Base-by-base conservation (phyloP, 441 rosid genomes). In the Biscutella laevigata region DNA sequence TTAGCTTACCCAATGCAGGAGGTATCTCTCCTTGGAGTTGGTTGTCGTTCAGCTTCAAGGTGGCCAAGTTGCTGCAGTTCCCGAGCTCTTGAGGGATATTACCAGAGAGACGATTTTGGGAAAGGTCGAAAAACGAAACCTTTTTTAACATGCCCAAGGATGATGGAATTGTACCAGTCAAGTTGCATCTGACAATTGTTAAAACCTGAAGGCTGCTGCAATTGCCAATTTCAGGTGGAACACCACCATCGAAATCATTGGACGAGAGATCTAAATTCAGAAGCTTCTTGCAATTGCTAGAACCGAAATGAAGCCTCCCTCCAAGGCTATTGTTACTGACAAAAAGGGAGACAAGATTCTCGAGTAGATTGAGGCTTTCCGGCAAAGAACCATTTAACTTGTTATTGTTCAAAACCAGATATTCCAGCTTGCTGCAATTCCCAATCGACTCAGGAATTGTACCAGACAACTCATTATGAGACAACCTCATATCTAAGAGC, bases 11-110 rank as follows among this genome's bases (percentile, higher is more conserved):
- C 59, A 86, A 41, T 45, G 77, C 85, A 30, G 7, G 12, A 1
- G 88, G 97, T 65, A 89, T 74, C 66, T 68, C 63, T 4, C 90
- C 97, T 51, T 79, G 74, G 15, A 89, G 83, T 44, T 74, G 77
- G 71, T 89, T 89, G 2, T 42, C 3, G 38, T 73, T 56, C 41
- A 77, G 49, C 36, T 17, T 62, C 42, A 89, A 64, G 20, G 11
- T 34, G 6, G 15, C 22, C 70, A 89, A 66, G 57, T 82, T 76
- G 70, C 74, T 74, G 71, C 97, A 86, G 29, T 72, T 74, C 36
- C 88, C 95, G 0, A 89, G 75, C 62, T 77, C 77, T 4, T 54
- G 64, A 19, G 95, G 97, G 30, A 89, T 79, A 39, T 45, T 64
- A 20, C 91, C 94, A 3, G 81, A 80, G 66, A 86, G 71, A 9